A percentile compares a stretch with the other conserved stretches of the same genome.
Conservation (phyloP, 2,329 filamentous ascomycete species). For the Fusarium sp. region DNA sequence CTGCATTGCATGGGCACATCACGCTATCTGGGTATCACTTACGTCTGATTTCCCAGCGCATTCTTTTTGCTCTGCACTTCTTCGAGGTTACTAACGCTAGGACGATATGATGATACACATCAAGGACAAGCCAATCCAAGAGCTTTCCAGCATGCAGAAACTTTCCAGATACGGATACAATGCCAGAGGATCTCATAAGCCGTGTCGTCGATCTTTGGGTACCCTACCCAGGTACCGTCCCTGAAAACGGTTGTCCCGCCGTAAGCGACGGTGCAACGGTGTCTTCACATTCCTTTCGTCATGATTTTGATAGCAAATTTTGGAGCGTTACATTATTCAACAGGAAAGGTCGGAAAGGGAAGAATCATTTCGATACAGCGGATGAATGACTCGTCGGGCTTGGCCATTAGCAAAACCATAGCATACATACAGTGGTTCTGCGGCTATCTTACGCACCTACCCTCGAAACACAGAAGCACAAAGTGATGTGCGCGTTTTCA, state of each 20-base stretch:
- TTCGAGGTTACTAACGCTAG: constrained; percentile 4
- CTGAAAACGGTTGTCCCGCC: constrained; percentile 38
- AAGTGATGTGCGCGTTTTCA: constrained; percentile 13
- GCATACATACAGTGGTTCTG: background rate
- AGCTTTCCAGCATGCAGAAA: background rate
- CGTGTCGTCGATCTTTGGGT: constrained; percentile 15
- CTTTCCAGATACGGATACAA: background rate
- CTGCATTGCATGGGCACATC: constrained; percentile 22
- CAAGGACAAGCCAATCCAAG: background rate
- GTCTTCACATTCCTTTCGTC: constrained; percentile 30
- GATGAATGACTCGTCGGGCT: constrained; percentile 5
- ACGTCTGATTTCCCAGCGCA: background rate
- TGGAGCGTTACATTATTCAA: constrained; percentile 27
- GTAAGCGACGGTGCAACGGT: constrained; percentile 41
- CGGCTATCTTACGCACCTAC: background rate
- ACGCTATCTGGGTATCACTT: background rate
- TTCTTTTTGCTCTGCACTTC: constrained; percentile 3
- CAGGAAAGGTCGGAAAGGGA: constrained; percentile 1
- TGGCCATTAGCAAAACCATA: constrained; percentile 3
- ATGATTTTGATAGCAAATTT: constrained; percentile 29
- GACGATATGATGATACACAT: background rate
- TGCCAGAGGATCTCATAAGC: constrained; percentile 4
- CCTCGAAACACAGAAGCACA: background rate
- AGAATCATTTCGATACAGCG: constrained; percentile 3
- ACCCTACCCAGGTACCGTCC: constrained; percentile 12